phyloP scores from a whole-genome alignment of 139 green algal species.

The Coelastrella sp. region DNA sequence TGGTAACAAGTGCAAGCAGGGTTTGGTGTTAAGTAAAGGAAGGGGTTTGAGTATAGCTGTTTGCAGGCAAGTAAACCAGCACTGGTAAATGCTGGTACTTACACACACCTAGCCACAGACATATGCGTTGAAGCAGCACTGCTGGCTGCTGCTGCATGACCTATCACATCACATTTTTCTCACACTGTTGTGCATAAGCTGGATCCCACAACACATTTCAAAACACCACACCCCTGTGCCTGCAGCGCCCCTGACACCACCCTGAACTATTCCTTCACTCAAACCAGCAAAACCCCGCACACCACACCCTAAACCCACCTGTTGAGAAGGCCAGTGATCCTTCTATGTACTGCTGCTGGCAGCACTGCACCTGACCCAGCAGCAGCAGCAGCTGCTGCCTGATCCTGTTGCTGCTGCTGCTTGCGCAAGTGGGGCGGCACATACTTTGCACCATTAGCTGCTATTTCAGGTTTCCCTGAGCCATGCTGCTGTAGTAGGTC shows the following conservation, averaged over 20 bases:
- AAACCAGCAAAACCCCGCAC: no score
- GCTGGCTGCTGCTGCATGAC: no score
- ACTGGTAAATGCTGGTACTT: not conserved
- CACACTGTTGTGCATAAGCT: no score
- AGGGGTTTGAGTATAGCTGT: not conserved
- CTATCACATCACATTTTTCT: no score
- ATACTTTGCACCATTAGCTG: constrained; percentile 52
- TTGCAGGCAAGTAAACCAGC: not conserved
- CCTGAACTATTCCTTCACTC: not conserved
- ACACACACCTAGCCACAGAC: no score
- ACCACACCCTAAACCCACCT: constrained; percentile 42
- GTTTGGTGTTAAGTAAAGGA: not conserved
- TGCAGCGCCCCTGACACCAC: not conserved
- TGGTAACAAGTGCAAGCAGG: no score
- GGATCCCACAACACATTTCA: no score
- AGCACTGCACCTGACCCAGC: not conserved
- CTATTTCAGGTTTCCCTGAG: constrained; percentile 2
- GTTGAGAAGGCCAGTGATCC: constrained; percentile 83
- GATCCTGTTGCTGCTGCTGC: constrained; percentile 13
- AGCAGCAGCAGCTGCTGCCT: constrained; percentile 1
- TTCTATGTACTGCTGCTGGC: constrained; percentile 54
- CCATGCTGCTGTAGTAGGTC: constrained; percentile 27
- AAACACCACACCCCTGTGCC: no score
- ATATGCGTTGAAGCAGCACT: not conserved
- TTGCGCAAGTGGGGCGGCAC: constrained; percentile 71